Base-by-base conservation (phyloP, 495 filamentous ascomycete species). In the Aspergillus ellipticus region DNA sequence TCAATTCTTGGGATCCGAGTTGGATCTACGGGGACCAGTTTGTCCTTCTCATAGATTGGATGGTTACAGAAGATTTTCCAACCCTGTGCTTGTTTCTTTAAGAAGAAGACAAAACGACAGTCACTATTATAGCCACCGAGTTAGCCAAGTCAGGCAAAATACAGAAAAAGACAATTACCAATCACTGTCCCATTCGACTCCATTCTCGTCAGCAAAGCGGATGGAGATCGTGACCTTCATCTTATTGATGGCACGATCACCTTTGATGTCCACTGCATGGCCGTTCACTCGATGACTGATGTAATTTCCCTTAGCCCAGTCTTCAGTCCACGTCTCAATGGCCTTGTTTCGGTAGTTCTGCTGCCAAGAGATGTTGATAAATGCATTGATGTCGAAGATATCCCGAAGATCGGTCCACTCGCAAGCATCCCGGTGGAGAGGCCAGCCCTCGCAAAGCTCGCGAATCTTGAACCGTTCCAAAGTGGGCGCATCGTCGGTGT, bases 41-140 rank as follows among this genome's bases (percentile, higher is more conserved):
- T 48, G 15, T 48, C 45, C 45, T 48, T 48, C 45, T 48, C 45
- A 29, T 48, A 48, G 21, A 48, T 48, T n/a, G 45, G 45, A 29
- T 48, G 45, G 15, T 48, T 48, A 21, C 45, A 48, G 13, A 48
- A 16, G 28, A 48, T 48, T 17, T 48, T 24, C 45, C 45, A 48
- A 11, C 45, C 45, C 5, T 39, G 8, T 10, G 20, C 9, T 29
- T 29, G 20, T 6, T 26, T 48, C 15, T 29, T 15, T 11, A 48
- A 48, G 28, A 48, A 16, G 21, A 39, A 39, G 11, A 39, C 35
- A 39, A 39, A 39, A 13, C 35, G 35, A n/a, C 35, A 39, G n/a
- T 39, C 35, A n/a, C 35, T 39, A 39, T 10, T n/a, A n/a, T 15
- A 39, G n/a, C 31, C 10, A 39, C 13, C 5, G 35, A 4, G 11